Base-by-base conservation (phyloP, 1,284 basidiomycete species). In the Kwoniella shivajii region DNA sequence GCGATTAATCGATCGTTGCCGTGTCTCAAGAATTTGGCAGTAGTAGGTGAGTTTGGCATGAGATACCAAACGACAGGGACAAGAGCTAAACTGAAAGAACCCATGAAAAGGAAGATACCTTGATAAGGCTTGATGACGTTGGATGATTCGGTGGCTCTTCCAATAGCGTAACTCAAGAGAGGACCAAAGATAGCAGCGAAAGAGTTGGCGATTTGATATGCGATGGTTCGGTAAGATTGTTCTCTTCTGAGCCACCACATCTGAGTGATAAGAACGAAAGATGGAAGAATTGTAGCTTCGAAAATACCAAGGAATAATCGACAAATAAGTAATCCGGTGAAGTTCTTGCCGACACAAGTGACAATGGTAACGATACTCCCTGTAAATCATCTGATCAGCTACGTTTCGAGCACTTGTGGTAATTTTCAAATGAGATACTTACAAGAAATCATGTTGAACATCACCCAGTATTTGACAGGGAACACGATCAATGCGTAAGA, bases 91-190 rank as follows among this genome's bases (percentile, higher is more conserved):
- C 82, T 80, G 42, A 83, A 61, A 9, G 77, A 67, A 30, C 82
- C 83, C 54, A 82, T 80, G 71, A 83, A 82, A 33, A 83, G 66
- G 68, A 82, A 83, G 54, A 83, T 82, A 16, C 74, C 78, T 75
- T 82, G 66, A 63, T 73, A 76, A 18, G 65, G 57, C 45, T 59
- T 59, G 59, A 73, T 55, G 29, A 22, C 41, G 45, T 38, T 37
- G 18, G 59, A 56, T 24, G 38, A 49, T 43, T 60, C 44, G 18
- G 63, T 58, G 13, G 65, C 69, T 34, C 67, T 57, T 18, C 73
- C 72, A 54, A 74, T 69, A 31, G 65, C 74, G 64, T 73, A 76
- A 16, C 65, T 61, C 31, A 77, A 60, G 11, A 74, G 67, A 2
- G 71, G 70, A 42, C 74, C 74, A 44, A 73, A 54, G 61, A 76